Evolutionary conservation across 176 grass and related monocot species (phyloP).

Genomic region (Poa annua): DNA sequence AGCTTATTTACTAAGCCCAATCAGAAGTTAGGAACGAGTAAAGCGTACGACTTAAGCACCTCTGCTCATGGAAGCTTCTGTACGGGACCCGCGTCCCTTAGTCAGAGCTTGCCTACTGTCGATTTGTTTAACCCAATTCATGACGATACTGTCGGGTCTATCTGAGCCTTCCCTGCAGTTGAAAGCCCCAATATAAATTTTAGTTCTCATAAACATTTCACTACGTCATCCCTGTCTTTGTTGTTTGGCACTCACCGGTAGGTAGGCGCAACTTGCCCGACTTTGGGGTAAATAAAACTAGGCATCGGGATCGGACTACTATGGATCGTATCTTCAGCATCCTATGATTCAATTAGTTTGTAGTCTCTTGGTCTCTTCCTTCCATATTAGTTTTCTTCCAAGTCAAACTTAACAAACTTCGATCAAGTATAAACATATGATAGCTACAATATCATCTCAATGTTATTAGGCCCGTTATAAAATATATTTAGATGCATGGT

Average conservation of each 20-base stretch:
- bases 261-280: constrained; percentile 19
- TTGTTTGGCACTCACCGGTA: constrained; percentile 32
- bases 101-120: constrained; percentile 26
- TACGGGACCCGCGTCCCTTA: not conserved
- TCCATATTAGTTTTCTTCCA: too few species aligned
- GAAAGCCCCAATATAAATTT: not conserved
- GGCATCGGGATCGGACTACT: not conserved
- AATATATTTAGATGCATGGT: too few species aligned
- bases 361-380: too few species aligned
- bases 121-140: not conserved
- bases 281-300: not conserved
- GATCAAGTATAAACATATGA: too few species aligned
- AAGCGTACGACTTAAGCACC: too few species aligned
- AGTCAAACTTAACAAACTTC: too few species aligned
- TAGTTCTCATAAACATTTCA: not conserved
- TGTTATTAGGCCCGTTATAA: too few species aligned
- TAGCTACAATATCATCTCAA: too few species aligned
- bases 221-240: not conserved
- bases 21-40: not conserved
- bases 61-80: constrained; percentile 7
- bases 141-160: constrained; percentile 20
- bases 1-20: not conserved
- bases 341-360: too few species aligned
- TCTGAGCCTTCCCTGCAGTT: not conserved
- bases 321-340: too few species aligned